These are phyloP conservation scores for Pholiota conissans DNA, from an alignment of 768 basidiomycete genomes.

Conservation along the genomic window DNA sequence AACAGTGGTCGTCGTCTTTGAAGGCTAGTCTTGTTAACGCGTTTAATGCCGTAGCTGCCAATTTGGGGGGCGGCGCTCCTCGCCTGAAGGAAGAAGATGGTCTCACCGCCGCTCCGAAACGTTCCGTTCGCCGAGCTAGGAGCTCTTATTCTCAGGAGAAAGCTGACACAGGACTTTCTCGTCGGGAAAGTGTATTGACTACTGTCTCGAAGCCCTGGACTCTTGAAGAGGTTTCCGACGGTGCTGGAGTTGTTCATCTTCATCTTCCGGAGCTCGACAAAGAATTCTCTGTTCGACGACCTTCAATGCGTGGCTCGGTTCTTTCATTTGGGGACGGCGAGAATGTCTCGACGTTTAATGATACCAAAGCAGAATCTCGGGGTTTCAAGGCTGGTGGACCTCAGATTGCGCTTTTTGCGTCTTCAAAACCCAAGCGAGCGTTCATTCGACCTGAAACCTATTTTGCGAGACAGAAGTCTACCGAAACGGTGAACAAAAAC, in stretches of 20 bases:
- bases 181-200: conserved; percentile 12
- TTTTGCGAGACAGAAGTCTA: conserved; percentile 7
- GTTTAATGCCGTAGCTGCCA: conserved; percentile 50
- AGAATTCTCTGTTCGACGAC: neutral
- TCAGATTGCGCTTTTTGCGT: conserved; percentile 14
- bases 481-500: conserved; percentile 2
- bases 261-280: conserved; percentile 17
- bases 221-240: conserved; percentile 39
- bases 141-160: conserved; percentile 5
- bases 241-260: conserved; percentile 38
- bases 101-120: conserved; percentile 24
- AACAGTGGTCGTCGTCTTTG: conserved; percentile 20
- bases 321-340: conserved; percentile 18
- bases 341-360: conserved; percentile 6
- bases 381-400: neutral
- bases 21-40: conserved; percentile 39
- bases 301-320: conserved; percentile 4
- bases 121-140: conserved; percentile 18
- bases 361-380: neutral
- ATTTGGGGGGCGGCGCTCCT: conserved; percentile 24
- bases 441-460: conserved; percentile 7
- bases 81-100: conserved; percentile 19
- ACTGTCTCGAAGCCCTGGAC: conserved; percentile 34
- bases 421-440: conserved; percentile 14
- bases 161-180: neutral